Conservation (phyloP, 352 stramenopile genomes). For the Globisporangium nodosum region DNA sequence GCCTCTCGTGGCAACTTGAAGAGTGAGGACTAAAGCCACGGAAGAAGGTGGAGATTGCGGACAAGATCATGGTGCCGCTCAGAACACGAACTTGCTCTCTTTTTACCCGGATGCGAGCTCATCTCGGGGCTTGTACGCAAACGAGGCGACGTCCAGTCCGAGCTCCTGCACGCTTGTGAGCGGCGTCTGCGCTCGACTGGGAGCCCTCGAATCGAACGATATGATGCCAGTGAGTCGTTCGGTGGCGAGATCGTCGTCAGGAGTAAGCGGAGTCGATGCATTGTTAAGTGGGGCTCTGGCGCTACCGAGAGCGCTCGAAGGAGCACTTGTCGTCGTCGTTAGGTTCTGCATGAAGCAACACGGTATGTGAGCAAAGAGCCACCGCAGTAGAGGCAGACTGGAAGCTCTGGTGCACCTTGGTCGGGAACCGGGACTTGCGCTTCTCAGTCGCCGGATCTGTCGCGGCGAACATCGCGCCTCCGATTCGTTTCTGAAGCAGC, state of each 20-base stretch:
- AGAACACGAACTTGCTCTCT: background rate
- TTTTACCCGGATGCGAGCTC: slow-evolving; percentile 7
- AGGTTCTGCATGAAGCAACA: background rate
- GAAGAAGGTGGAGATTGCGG: background rate
- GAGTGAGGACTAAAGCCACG: background rate
- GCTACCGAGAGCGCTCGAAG: background rate
- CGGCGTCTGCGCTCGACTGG: slow-evolving; percentile 10
- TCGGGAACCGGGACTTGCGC: slow-evolving; percentile 28
- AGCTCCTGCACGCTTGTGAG: slow-evolving; percentile 44
- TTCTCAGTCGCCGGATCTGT: slow-evolving; percentile 13
- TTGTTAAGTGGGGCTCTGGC: background rate
- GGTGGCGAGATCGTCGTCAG: slow-evolving; percentile 2
- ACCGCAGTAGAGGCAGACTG: background rate
- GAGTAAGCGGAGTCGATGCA: background rate
- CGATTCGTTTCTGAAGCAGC: slow-evolving; percentile 43
- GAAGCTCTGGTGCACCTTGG: slow-evolving; percentile 2
- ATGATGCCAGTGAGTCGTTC: background rate
- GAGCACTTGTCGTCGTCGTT: background rate
- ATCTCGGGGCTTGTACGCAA: slow-evolving; percentile 35
- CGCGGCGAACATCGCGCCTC: slow-evolving; percentile 15
- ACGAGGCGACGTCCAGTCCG: slow-evolving; percentile 51
- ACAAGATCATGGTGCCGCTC: background rate
- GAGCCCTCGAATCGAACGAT: slow-evolving; percentile 1
- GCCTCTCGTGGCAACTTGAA: slow-evolving; percentile 1
- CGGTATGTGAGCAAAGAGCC: background rate